Conservation (phyloP, 805 yeast genomes). For the Blastobotrys robertii region DNA sequence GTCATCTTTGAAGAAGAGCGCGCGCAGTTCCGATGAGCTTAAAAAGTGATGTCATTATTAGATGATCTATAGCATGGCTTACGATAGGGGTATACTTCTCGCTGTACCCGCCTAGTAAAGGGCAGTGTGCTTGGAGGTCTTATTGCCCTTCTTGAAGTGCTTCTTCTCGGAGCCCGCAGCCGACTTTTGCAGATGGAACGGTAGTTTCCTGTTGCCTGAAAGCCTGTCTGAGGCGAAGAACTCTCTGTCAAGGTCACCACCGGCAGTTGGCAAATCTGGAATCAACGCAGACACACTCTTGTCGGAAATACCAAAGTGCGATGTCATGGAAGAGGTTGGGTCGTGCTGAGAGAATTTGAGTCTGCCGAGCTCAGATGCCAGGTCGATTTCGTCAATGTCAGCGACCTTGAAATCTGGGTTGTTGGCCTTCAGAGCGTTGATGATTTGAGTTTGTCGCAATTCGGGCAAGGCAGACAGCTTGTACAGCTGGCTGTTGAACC, state of each 20-base stretch:
- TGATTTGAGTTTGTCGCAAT: constrained; percentile 57
- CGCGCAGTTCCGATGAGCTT: no score
- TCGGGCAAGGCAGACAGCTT: constrained; percentile 57
- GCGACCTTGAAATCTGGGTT: constrained; percentile 35
- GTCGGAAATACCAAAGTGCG: constrained; percentile 10
- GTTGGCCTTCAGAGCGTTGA: constrained; percentile 42
- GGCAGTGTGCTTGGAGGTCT: constrained; percentile 12
- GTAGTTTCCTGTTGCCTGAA: constrained; percentile 53
- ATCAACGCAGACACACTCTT: constrained; percentile 30
- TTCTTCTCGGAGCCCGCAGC: constrained; percentile 35
- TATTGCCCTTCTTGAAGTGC: constrained; percentile 71
- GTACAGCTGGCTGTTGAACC: constrained; percentile 72
- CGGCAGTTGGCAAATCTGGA: constrained; percentile 65
- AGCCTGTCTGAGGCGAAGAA: constrained; percentile 65
- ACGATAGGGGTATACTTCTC: no score
- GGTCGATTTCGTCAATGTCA: constrained; percentile 42
- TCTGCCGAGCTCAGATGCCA: constrained; percentile 58
- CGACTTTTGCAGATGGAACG: constrained; percentile 50
- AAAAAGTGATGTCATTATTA: no score
- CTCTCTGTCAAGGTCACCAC: constrained; percentile 75
- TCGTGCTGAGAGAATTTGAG: constrained; percentile 75
- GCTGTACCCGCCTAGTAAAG: no score
- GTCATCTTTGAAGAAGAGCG: no score
- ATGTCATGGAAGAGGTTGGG: constrained; percentile 34
- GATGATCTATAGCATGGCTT: no score